Evolutionary conservation across 768 basidiomycete genomes (phyloP), one percentile per base, ranked within the genome.

Genomic region (Calvatia gigantea): DNA sequence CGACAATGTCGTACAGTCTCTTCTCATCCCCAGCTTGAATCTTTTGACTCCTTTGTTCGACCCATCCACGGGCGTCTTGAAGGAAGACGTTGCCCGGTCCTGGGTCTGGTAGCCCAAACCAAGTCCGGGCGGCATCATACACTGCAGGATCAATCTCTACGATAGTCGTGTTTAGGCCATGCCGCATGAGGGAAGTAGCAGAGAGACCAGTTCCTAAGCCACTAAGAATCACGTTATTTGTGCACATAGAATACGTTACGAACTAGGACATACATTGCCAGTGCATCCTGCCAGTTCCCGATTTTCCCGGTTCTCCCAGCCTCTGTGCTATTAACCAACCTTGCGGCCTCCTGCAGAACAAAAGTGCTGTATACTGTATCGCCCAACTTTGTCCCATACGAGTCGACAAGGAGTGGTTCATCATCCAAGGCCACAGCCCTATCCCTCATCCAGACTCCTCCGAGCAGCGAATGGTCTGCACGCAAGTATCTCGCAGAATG

Each of bases 131-230:
- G 25, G 89, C 92, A 12, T 82, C 73, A 66, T 95, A 94, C 19
- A 98, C 94, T 1, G 83, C 87, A 32, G 91, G 91, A 66, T 98
- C 96, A 57, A 96, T 90, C 69, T 98, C 96, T n/a, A 95, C 81
- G 45, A 96, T 81, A 1, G 93, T 91, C 4, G 88, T 86, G 5
- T 79, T 74, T 25, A 95, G 71, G 17, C 78, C 78, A 58, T 91
- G 89, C 23, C 78, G 75, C 44, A 81, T 74, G 60, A 98, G 84
- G 0, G 91, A 79, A 39, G 84, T 81, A 0, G 91, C 87, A 2
- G 91, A 85, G 51, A 91, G 85, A 4, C 96, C 95, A 17, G 83
- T 78, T 17, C 96, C 96, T 29, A 98, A 82, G 9, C 96, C 96
- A 69, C 95, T 97, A 62, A 14, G 56, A 46, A 57, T 47, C n/a